Percentiles rank a stretch among this genome's conserved stretches.
Conservation (phyloP, 331 rosid genomes). For the Rhamnella rubrinervis region DNA sequence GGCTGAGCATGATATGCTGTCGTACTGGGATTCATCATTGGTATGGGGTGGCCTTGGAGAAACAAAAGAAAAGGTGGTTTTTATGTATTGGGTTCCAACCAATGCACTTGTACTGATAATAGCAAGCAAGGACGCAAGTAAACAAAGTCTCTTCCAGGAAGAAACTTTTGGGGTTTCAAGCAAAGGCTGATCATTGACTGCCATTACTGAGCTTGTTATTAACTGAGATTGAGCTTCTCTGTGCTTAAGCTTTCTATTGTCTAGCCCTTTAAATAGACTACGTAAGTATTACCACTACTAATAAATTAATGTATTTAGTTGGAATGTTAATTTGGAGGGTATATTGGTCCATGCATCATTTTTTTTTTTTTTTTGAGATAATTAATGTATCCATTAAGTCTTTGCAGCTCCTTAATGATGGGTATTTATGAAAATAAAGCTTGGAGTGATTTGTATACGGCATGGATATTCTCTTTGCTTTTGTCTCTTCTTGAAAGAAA, state of each 20-base stretch:
- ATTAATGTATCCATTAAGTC: too few species aligned
- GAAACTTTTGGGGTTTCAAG: constrained; percentile 34
- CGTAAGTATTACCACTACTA: too few species aligned
- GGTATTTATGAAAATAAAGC: too few species aligned
- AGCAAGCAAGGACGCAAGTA: constrained; percentile 32
- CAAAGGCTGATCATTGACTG: constrained; percentile 31
- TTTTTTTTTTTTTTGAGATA: too few species aligned
- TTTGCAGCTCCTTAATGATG: too few species aligned
- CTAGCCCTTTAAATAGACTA: constrained; percentile 2
- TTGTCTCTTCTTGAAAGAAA: too few species aligned
- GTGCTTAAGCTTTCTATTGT: background rate
- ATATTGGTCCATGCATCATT: too few species aligned
- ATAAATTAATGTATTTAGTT: too few species aligned
- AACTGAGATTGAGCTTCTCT: background rate
- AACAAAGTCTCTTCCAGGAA: constrained; percentile 22
- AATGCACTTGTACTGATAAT: constrained; percentile 45
- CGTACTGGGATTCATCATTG: constrained; percentile 33
- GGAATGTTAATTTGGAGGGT: too few species aligned
- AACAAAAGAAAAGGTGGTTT: constrained; percentile 13
- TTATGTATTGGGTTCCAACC: constrained; percentile 25
- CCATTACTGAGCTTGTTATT: constrained; percentile 26
- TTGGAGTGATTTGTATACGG: too few species aligned
- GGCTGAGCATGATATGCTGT: constrained; percentile 38
- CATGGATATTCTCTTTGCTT: too few species aligned
- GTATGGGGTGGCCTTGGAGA: background rate